Conservation (phyloP, 768 basidiomycete genomes). For the Infundibulicybe gibba region DNA sequence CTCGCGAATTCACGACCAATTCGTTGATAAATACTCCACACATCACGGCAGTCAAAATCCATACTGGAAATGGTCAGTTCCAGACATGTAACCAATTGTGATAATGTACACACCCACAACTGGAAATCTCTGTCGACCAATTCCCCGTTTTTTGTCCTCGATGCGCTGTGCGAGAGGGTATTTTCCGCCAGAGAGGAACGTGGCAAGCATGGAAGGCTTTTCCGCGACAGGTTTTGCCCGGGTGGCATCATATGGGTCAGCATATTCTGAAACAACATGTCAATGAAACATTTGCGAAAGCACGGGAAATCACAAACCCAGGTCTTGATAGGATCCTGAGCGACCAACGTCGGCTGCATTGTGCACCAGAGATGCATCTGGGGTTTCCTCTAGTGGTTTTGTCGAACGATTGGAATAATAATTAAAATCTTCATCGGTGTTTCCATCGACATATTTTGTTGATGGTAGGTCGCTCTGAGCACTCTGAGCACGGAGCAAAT, state of each 20-base stretch:
- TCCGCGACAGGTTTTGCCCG: constrained; percentile 24
- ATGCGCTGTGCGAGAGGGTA: constrained; percentile 79
- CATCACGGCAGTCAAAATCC: constrained; percentile 64
- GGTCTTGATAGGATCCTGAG: constrained; percentile 42
- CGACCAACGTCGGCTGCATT: constrained; percentile 39
- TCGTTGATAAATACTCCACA: constrained; percentile 79
- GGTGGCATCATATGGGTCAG: constrained; percentile 42
- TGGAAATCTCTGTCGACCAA: constrained; percentile 79
- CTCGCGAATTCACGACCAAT: constrained; percentile 66
- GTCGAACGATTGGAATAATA: constrained; percentile 1
- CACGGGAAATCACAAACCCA: constrained; percentile 37
- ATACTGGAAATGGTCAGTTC: constrained; percentile 41
- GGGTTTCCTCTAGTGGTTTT: constrained; percentile 21
- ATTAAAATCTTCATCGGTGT: constrained; percentile 2
- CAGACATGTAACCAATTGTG: constrained; percentile 1
- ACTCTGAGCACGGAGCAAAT: too few species aligned
- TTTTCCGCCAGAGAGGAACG: constrained; percentile 41
- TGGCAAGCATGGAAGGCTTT: constrained; percentile 36
- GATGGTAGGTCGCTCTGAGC: too few species aligned
- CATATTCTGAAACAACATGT: constrained; percentile 47
- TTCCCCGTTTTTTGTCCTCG: constrained; percentile 81
- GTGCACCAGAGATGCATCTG: constrained; percentile 38
- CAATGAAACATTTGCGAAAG: neutral
- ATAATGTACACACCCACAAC: constrained; percentile 53
- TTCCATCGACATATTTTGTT: too few species aligned